phyloP scores from a whole-genome alignment of 2,329 filamentous ascomycete species.

The Graphilbum sp. region DNA sequence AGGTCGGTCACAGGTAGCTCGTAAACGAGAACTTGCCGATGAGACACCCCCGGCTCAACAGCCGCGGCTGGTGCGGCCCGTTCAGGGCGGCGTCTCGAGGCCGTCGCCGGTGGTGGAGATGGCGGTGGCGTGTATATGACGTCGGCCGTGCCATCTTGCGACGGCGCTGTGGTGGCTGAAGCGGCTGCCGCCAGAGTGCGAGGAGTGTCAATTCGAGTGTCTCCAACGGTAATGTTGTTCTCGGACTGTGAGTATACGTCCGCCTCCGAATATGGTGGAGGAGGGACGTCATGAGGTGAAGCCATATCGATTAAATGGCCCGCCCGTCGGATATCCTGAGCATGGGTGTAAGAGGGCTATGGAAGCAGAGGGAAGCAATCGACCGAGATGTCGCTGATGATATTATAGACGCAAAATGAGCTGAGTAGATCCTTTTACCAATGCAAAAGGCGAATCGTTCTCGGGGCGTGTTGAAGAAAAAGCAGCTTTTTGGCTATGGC shows the following conservation, averaged over 20 bases:
- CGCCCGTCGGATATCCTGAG: no score
- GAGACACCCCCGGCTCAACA: conserved; percentile 1
- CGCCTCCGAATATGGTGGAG: conserved; percentile 41
- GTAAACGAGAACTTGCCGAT: conserved; percentile 14
- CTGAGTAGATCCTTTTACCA: no score
- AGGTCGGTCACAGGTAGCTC: conserved; percentile 16
- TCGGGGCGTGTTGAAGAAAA: no score
- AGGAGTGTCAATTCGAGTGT: conserved; percentile 11
- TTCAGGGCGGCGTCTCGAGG: no score
- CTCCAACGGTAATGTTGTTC: conserved; percentile 6
- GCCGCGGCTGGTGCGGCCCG: no score
- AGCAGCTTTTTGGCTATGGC: no score
- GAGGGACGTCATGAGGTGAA: conserved; percentile 26
- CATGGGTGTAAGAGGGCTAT: no score
- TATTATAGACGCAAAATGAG: no score
- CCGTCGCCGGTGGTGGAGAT: conserved; percentile 21
- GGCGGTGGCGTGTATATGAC: conserved; percentile 35
- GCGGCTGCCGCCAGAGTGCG: neutral
- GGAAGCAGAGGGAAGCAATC: no score
- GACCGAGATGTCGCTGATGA: no score
- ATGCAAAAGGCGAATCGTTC: no score
- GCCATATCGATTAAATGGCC: conserved; percentile 7
- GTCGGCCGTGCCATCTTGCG: conserved; percentile 15
- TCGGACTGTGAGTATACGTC: conserved; percentile 34
- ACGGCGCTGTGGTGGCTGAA: neutral